Conservation (phyloP, 2,329 filamentous ascomycete species). For the Thelonectria blattea region DNA sequence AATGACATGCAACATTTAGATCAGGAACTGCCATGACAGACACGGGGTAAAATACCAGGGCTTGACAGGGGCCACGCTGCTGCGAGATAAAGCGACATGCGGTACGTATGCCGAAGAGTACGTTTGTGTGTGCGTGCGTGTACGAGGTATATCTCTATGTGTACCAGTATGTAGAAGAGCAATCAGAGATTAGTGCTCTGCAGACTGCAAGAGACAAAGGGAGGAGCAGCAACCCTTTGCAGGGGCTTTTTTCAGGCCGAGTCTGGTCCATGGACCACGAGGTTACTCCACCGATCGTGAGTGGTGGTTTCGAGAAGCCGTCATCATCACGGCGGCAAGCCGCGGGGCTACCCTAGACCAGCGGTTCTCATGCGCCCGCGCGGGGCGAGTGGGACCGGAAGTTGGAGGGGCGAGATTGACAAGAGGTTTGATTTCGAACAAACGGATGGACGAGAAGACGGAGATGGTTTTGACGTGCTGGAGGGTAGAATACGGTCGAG, state of each 20-base stretch:
- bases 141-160: background rate
- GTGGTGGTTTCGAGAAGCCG: slow-evolving; percentile 24
- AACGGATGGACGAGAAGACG: background rate
- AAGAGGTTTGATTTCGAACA: background rate
- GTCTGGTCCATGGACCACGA: slow-evolving; percentile 30
- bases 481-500: background rate
- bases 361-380: slow-evolving; percentile 18
- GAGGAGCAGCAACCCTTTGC: slow-evolving; percentile 13
- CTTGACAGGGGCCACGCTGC: slow-evolving; percentile 6
- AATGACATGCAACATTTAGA: background rate
- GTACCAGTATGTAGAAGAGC: background rate
- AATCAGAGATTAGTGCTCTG: background rate
- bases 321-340: slow-evolving; percentile 18
- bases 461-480: background rate
- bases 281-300: slow-evolving; percentile 35
- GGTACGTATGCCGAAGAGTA: background rate
- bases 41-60: slow-evolving; percentile 10
- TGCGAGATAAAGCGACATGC: background rate
- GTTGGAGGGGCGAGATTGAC: slow-evolving; percentile 10
- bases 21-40: background rate
- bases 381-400: slow-evolving; percentile 15
- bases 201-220: slow-evolving; percentile 3
- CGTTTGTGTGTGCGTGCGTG: background rate
- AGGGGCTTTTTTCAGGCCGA: slow-evolving; percentile 9
- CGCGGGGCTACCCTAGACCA: slow-evolving; percentile 22